These are phyloP conservation scores for Sarocladiaceae sp. DNA, from an alignment of 2,329 filamentous ascomycete species.

Conservation along the genomic window DNA sequence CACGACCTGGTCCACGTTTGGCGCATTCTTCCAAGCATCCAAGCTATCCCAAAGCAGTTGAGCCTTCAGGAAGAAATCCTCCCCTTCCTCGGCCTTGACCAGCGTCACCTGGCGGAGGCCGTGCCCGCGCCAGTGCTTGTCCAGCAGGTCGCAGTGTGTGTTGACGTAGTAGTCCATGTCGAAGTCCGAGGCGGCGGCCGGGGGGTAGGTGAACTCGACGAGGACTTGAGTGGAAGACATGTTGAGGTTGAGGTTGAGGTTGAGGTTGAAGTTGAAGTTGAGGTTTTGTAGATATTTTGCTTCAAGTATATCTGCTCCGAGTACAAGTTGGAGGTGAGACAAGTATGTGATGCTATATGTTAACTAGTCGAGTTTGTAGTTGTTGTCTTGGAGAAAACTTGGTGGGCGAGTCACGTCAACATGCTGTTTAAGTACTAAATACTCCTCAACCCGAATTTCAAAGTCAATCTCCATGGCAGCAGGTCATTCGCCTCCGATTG, in stretches of 20 bases:
- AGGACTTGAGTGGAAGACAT: constrained; percentile 13
- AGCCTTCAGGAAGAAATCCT: constrained; percentile 20
- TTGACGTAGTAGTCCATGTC: constrained; percentile 42
- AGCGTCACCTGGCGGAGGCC: constrained; percentile 33
- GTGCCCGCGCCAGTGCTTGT: constrained; percentile 27
- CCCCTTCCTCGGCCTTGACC: constrained; percentile 19
- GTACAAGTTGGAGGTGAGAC: no score
- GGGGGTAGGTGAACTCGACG: constrained; percentile 33
- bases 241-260: not conserved
- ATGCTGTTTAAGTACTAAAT: no score
- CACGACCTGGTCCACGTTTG: constrained; percentile 17
- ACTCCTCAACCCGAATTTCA: no score
- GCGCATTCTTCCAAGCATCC: constrained; percentile 17
- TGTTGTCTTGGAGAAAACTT: no score
- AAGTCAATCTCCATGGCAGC: no score
- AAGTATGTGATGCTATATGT: no score
- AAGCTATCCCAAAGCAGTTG: constrained; percentile 24
- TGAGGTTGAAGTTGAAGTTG: no score
- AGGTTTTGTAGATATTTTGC: no score
- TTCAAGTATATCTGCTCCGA: no score
- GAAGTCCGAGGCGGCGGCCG: constrained; percentile 30
- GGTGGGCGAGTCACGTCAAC: no score
- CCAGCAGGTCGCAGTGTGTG: constrained; percentile 39
- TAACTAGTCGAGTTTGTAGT: no score
- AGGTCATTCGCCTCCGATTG: no score